phyloP scores from a whole-genome alignment of 2,329 filamentous ascomycete species.

The Myriosclerotinia duriaeana region DNA sequence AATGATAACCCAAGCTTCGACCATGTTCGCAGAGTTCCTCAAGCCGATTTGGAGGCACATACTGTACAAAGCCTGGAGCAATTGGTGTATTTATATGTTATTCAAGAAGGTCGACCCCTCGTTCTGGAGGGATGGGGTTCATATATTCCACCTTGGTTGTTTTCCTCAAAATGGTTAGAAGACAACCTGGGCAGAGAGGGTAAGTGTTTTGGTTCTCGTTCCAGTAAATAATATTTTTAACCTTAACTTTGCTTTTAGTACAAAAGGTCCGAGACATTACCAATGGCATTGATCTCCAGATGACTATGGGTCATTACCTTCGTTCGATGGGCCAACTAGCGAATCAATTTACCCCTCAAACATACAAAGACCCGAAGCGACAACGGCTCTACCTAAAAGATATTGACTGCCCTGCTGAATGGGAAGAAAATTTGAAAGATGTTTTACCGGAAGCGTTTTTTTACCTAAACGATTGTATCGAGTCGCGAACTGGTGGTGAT shows the following conservation, averaged over 20 bases:
- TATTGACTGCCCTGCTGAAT: conserved; percentile 88
- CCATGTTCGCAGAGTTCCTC: conserved; percentile 78
- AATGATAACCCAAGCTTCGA: conserved; percentile 80
- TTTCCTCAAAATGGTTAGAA: conserved; percentile 78
- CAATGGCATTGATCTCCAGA: conserved; percentile 69
- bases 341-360: conserved; percentile 73
- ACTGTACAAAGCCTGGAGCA: conserved; percentile 81
- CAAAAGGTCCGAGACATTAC: conserved; percentile 83
- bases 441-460: conserved; percentile 80
- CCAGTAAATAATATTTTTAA: conserved; percentile 15
- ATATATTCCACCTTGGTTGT: conserved; percentile 72
- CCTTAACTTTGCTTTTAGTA: conserved; percentile 50
- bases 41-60: conserved; percentile 73
- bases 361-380: conserved; percentile 73
- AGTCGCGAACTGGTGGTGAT: conserved; percentile 52
- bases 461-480: conserved; percentile 82
- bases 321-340: conserved; percentile 81
- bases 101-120: conserved; percentile 84
- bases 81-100: conserved; percentile 73
- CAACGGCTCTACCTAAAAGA: conserved; percentile 96
- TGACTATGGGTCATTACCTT: conserved; percentile 88
- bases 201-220: conserved; percentile 44
- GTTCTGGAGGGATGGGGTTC: conserved; percentile 88
- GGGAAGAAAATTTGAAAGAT: conserved; percentile 76
- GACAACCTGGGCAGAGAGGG: conserved; percentile 76